phyloP scores from a whole-genome alignment of 495 filamentous ascomycete species.

The Aeminium ludgeri region DNA sequence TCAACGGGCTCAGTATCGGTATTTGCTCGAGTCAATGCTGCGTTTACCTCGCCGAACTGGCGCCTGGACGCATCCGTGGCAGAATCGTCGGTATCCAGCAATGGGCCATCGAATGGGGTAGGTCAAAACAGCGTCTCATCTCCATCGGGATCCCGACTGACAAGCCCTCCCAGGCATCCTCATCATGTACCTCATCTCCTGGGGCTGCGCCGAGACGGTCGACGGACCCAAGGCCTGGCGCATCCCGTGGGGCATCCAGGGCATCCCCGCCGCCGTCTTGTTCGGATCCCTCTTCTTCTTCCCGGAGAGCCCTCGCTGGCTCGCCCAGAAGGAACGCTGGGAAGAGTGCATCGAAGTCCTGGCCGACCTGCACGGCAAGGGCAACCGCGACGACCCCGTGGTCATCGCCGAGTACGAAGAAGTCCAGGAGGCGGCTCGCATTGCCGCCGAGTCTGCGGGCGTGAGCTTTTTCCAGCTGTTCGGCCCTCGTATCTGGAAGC shows the following conservation, averaged over 20 bases:
- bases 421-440: constrained; percentile 52
- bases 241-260: constrained; percentile 60
- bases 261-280: constrained; percentile 44
- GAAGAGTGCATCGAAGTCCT: constrained; percentile 50
- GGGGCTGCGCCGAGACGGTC: constrained; percentile 50
- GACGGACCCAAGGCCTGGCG: constrained; percentile 43
- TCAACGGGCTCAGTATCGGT: constrained; percentile 56
- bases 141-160: not conserved
- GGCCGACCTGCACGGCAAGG: constrained; percentile 48
- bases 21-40: constrained; percentile 60
- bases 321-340: constrained; percentile 58
- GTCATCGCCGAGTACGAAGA: constrained; percentile 51
- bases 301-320: constrained; percentile 65
- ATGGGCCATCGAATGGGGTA: constrained; percentile 44
- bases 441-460: constrained; percentile 45
- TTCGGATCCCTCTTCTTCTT: constrained; percentile 45
- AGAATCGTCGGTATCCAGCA: constrained; percentile 55
- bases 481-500: constrained; percentile 54
- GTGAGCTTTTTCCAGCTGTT: constrained; percentile 56
- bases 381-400: constrained; percentile 42
- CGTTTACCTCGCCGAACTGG: constrained; percentile 61
- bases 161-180: constrained; percentile 43
- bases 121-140: not conserved
- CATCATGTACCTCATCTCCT: constrained; percentile 71
- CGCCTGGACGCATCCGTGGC: constrained; percentile 46